These are phyloP conservation scores for Pleurotus salmoneostramineus DNA, from an alignment of 768 basidiomycete species.

Conservation along the genomic window DNA sequence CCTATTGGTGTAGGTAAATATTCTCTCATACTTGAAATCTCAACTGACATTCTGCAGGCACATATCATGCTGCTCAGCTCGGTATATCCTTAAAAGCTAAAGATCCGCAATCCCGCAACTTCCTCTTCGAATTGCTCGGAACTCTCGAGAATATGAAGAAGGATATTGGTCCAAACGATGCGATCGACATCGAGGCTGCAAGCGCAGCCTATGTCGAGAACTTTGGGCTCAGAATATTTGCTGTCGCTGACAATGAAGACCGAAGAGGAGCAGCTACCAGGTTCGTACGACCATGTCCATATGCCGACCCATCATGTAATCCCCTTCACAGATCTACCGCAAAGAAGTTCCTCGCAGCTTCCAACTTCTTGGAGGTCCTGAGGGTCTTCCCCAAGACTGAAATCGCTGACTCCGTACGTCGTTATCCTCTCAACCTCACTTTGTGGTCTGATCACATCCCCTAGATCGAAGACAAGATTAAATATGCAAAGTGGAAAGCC, in stretches of 20 bases:
- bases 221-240: conserved; percentile 90
- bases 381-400: conserved; percentile 65
- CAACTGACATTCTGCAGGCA: conserved; percentile 43
- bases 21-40: background rate
- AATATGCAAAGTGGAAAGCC: conserved; percentile 97
- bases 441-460: background rate
- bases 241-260: conserved; percentile 88
- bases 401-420: conserved; percentile 53
- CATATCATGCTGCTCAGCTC: conserved; percentile 88
- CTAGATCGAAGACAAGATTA: conserved; percentile 83
- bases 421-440: background rate
- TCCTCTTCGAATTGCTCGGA: conserved; percentile 72
- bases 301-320: background rate
- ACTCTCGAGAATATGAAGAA: conserved; percentile 79
- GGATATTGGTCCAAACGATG: conserved; percentile 70
- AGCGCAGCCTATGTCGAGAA: conserved; percentile 92
- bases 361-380: conserved; percentile 91
- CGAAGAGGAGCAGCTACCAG: conserved; percentile 71
- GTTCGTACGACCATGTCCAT: conserved; percentile 33
- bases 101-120: conserved; percentile 55
- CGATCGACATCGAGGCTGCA: conserved; percentile 76
- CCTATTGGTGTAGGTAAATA: conserved; percentile 86
- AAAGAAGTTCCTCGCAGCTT: conserved; percentile 91
- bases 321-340: conserved; percentile 66
- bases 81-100: conserved; percentile 76